phyloP scores from a whole-genome alignment of 1,284 basidiomycete genomes.

The Rhizoctonia solani region DNA sequence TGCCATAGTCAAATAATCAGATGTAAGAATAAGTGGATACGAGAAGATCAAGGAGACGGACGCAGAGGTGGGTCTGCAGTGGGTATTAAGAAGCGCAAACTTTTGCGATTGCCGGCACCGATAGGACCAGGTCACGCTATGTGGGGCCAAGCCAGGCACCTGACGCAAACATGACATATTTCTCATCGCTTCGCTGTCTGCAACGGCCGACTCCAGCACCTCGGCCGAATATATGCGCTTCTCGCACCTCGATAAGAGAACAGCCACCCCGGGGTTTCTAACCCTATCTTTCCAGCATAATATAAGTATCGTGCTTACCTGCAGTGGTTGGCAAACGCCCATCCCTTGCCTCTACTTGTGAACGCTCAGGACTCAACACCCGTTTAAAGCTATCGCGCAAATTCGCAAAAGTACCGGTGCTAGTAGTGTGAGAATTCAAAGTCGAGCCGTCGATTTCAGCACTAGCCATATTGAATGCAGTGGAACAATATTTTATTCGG shows the following conservation, averaged over 20 bases:
- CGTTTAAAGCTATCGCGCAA: constrained; percentile 28
- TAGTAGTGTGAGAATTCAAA: background rate
- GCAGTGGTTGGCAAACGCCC: background rate
- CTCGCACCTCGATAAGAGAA: background rate
- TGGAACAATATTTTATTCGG: background rate
- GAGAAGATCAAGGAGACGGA: constrained; percentile 2
- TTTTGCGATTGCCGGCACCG: constrained; percentile 17
- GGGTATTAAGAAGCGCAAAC: constrained; percentile 26
- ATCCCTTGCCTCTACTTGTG: background rate
- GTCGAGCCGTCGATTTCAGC: constrained; percentile 24
- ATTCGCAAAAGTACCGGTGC: constrained; percentile 11
- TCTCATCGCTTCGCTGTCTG: background rate
- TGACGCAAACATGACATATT: constrained; percentile 25
- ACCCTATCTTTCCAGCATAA: constrained; percentile 6
- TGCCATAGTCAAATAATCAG: constrained; percentile 41
- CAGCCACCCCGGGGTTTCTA: constrained; percentile 22
- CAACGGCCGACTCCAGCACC: constrained; percentile 15
- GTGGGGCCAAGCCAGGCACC: background rate
- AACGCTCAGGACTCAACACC: constrained; percentile 28
- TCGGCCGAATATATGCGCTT: constrained; percentile 34
- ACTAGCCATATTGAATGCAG: constrained; percentile 2
- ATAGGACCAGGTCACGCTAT: constrained; percentile 12
- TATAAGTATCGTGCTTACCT: constrained; percentile 28
- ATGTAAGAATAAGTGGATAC: constrained; percentile 11
- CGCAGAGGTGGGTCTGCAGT: background rate